Evolutionary conservation across 441 rosid species (phyloP).

Genomic region (Adansonia gregorii): DNA sequence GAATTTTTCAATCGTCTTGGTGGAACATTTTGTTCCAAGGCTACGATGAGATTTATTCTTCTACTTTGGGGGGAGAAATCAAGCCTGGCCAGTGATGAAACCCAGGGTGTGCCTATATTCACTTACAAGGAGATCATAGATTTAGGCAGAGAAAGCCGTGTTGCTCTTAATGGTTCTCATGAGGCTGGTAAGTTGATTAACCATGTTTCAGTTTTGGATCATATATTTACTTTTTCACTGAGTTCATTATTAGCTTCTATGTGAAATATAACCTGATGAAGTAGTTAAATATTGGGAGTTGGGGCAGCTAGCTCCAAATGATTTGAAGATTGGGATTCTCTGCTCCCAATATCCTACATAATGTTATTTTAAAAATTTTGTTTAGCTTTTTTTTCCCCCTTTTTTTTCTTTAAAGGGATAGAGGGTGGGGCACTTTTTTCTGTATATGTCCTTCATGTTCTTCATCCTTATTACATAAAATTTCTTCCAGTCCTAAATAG

Average conservation of each 20-base stretch:
- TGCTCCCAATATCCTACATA: not conserved
- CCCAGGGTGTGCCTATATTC: conserved; percentile 54
- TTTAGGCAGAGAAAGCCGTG: conserved; percentile 72
- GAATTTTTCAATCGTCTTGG: conserved; percentile 82
- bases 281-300: not conserved
- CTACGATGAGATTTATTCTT: conserved; percentile 64
- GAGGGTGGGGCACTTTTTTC: too few species aligned
- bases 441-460: not conserved
- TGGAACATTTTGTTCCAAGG: conserved; percentile 56
- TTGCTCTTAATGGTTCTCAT: conserved; percentile 43
- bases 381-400: too few species aligned
- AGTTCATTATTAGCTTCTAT: not conserved
- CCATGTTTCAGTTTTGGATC: conserved; percentile 4
- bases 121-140: conserved; percentile 65
- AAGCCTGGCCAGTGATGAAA: conserved; percentile 39
- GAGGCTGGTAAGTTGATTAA: conserved; percentile 56
- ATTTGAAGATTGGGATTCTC: not conserved
- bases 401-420: too few species aligned
- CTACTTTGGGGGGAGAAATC: conserved; percentile 97
- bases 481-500: not conserved
- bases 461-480: not conserved
- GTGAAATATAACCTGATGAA: not conserved
- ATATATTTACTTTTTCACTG: conserved; percentile 5
- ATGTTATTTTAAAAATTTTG: not conserved
- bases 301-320: not conserved